Base-by-base conservation (phyloP, 106 monocot species). In the Posidonia australis region DNA sequence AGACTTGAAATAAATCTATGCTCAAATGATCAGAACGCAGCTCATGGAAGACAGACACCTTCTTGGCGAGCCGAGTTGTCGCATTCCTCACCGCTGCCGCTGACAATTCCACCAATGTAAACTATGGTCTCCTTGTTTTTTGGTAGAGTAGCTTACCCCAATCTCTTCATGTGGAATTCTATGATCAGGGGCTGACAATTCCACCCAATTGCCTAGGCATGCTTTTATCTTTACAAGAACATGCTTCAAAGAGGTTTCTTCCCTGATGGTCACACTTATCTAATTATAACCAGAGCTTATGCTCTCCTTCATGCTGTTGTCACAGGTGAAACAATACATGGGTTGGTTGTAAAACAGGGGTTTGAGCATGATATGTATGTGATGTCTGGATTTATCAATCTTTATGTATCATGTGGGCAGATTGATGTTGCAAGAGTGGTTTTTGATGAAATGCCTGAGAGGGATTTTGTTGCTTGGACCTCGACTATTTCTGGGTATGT, bases 81-180 rank as follows among this genome's bases (percentile, higher is more conserved):
- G 62, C 75, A 13, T 56, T 71, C 29, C 70, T 82, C 25, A 23
- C 58, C 26, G 27, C 67, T 28, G 29, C 63, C 1, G 36, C 47
- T 25, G 53, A 61, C 30, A 6, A 46, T 26, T 46, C 36, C 1
- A 19, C 36, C 28, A 45, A 43, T 67, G 67, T 77, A 69, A 29
- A 0, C 31, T 78, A 81, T 44, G 81, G 81, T 30, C 73, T 65
- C 58, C 55, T 47, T 36, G 54, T 81, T 43, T 73, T 85, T 42
- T 52, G n/a, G 72, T 69, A 76, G 67, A 26, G 24, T 51, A 27
- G 2, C 26, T 51, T 62, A 68, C 10, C 72, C 85, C 24, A 73
- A 70, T 28, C 22, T 79, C 20, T 78, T 78, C 65, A 63, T 66
- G 3, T 85, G 85, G 80, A 85, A 85, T 57, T 66, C 64, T 48